These are phyloP conservation scores for Cardamine occulta DNA, from an alignment of 345 rosid species.

Conservation along the genomic window DNA sequence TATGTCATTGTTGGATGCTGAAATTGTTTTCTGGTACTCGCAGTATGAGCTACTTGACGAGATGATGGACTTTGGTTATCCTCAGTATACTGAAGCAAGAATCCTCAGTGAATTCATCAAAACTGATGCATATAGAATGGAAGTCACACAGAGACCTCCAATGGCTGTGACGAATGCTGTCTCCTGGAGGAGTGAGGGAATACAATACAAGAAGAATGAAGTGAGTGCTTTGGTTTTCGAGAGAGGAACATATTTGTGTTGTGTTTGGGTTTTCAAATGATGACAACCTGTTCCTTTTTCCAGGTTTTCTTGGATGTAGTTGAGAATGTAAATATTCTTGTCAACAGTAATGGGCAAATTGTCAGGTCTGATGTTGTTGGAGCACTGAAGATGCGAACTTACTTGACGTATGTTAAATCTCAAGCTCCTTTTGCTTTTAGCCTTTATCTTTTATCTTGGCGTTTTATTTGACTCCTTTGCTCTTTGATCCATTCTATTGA, in stretches of 20 bases:
- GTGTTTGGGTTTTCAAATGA: constrained; percentile 15
- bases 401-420: constrained; percentile 62
- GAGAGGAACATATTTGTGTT: neutral
- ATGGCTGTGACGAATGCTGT: constrained; percentile 99
- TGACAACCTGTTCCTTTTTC: constrained; percentile 28
- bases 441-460: neutral
- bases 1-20: neutral
- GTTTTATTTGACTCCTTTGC: constrained; percentile 10
- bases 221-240: constrained; percentile 46
- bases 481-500: constrained; percentile 26
- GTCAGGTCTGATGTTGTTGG: constrained; percentile 96
- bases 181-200: constrained; percentile 98
- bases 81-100: constrained; percentile 91
- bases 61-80: constrained; percentile 99
- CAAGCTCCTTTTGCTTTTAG: neutral
- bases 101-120: constrained; percentile 95
- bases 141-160: constrained; percentile 93
- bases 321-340: constrained; percentile 94
- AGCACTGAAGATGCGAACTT: constrained; percentile 97
- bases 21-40: constrained; percentile 38
- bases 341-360: constrained; percentile 95
- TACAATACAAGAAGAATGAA: constrained; percentile 88
- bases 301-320: constrained; percentile 96
- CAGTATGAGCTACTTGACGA: constrained; percentile 99
- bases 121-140: constrained; percentile 99